phyloP scores from a whole-genome alignment of 345 rosid species.

The Psidium friedrichsthalianum region DNA sequence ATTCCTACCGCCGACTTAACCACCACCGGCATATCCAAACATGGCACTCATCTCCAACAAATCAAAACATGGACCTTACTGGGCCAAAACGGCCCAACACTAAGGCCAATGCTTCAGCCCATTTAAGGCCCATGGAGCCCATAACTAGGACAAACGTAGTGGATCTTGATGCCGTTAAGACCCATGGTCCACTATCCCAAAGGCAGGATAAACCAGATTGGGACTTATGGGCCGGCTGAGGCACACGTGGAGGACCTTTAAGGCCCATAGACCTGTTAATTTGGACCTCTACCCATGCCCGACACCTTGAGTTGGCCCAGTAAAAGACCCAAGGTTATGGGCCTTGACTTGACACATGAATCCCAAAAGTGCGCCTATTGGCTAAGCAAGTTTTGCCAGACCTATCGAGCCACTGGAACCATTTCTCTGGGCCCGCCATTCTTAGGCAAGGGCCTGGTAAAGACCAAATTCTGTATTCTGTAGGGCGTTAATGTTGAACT shows the following conservation, averaged over 20 bases:
- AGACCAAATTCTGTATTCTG: background rate
- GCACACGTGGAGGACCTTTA: rapidly evolving
- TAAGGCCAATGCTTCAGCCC: background rate
- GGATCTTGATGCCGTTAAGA: rapidly evolving
- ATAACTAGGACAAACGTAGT: background rate
- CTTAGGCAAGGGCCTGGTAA: background rate
- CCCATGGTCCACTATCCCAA: background rate
- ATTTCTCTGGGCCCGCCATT: background rate
- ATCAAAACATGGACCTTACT: background rate
- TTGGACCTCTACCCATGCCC: background rate
- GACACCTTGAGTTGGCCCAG: rapidly evolving
- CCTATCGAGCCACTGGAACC: background rate
- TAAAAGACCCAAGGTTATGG: background rate
- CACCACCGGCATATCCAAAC: background rate
- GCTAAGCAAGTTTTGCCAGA: background rate
- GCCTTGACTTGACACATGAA: background rate
- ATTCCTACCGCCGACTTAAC: background rate
- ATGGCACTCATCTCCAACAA: background rate
- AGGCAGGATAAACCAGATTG: background rate
- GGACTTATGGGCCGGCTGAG: background rate
- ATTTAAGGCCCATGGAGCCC: too few species aligned
- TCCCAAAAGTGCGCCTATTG: rapidly evolving
- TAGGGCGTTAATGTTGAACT: background rate
- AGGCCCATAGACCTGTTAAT: background rate
- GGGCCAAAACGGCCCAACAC: background rate